Base-by-base conservation (phyloP, 1,284 basidiomycete species). In the Cutaneotrichosporon sp. region DNA sequence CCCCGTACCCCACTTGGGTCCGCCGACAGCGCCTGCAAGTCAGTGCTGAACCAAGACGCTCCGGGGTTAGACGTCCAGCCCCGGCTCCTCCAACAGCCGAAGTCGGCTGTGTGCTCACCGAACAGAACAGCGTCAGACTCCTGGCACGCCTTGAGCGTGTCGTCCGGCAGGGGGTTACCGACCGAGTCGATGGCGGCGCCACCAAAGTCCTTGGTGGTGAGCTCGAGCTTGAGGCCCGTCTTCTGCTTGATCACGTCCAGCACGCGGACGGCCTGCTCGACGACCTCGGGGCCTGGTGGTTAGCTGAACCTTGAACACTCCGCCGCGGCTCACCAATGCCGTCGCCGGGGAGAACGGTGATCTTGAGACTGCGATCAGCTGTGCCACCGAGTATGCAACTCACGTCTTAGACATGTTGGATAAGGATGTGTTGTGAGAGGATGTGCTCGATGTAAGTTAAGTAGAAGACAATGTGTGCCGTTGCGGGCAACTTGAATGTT, bases 1-100 rank as follows among this genome's bases (percentile, higher is more conserved):
- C 61, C 86, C 85, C 3, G 91, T 86, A 38, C 92, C 93, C 96
- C 96, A 99, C 77, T 97, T 97, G 31, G 96, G 96, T 41, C 52
- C 96, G 59, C 94, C 96, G 61, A 98, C 90, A 22, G 94, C 87
- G 61, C 92, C 93, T 91, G 64, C 22, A 54, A n/a, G 31, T 38
- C n/a, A 46, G 32, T n/a, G n/a, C n/a, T n/a, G n/a, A n/a, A n/a
- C n/a, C n/a, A n/a, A n/a, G n/a, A n/a, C n/a, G n/a, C n/a, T n/a
- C n/a, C n/a, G n/a, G n/a, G n/a, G n/a, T n/a, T n/a, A n/a, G n/a
- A n/a, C n/a, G n/a, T n/a, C n/a, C n/a, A n/a, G n/a, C n/a, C n/a
- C n/a, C n/a, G n/a, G n/a, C n/a, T n/a, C n/a, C n/a, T n/a, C n/a
- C n/a, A n/a, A n/a, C n/a, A n/a, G n/a, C n/a, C n/a, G n/a, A n/a